Evolutionary conservation across 495 filamentous ascomycete genomes (phyloP), one percentile per base, ranked within the genome.

Genomic region (Neurospora sp.): DNA sequence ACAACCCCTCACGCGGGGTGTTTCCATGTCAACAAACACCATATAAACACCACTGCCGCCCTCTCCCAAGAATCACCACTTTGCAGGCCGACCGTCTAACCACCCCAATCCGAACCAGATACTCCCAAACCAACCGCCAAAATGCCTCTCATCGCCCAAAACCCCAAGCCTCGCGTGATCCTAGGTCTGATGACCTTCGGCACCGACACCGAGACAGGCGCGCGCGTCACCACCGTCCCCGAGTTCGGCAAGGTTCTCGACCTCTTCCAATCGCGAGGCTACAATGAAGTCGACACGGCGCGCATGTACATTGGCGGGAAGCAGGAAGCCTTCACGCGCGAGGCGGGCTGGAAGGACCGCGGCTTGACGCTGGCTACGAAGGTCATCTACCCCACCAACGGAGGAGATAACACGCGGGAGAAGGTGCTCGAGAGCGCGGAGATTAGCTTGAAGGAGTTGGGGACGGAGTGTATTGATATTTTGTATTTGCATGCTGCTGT

Each of bases 341-440:
- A 92, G 73, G 90, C 92, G 0, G 84, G 87, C 14, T 98, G 92
- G 93, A 90, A 93, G 78, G 90, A 94, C 66, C 87, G 92, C 59
- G 94, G 94, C 1, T 81, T 98, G 74, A 93, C 89, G 4, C 77
- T 97, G 37, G 95, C 95, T 12, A 97, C 95, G 9, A 98, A 98
- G 82, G 80, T 88, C 14, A 31, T 31, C 73, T 96, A 95, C 75
- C 94, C 94, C 0, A 71, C 71, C 10, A 69, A 82, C 5, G 81
- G 87, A 1, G 90, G 90, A 7, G 81, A 74, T 0, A 92, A 96
- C 79, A 86, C 88, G 73, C 84, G 87, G 4, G 86, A 88, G 2
- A 66, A 66, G 71, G 79, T 97, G 12, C 84, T 86, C 23, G 86
- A 89, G 81, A 86, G 87, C 4, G 80, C 94, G 27, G 86, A 91